Evolutionary conservation across 306 rosid species (phyloP).

Genomic region (Trifolium dubium): DNA sequence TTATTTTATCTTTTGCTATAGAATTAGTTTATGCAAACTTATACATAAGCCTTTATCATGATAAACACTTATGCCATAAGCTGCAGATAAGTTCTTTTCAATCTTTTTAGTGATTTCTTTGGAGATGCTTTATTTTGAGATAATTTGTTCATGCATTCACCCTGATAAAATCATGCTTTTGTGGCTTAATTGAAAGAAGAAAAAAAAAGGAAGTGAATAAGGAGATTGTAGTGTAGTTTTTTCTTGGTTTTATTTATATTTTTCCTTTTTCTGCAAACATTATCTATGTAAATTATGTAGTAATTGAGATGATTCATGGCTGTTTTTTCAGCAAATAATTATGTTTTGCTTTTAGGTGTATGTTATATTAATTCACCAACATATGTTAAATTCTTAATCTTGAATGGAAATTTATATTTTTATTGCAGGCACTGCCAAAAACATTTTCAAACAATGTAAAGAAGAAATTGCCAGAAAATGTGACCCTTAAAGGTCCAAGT

Average conservation of each 20-base stretch:
- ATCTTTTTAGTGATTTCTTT: too few species aligned
- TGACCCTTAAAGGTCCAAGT: slow-evolving; percentile 65
- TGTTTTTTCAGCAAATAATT: slow-evolving; percentile 1
- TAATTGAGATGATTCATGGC: neutral
- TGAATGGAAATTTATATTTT: slow-evolving; percentile 7
- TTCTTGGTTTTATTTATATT: neutral
- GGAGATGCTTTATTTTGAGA: neutral
- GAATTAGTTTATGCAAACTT: too few species aligned
- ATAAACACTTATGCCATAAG: too few species aligned
- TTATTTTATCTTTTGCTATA: too few species aligned
- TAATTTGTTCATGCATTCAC: slow-evolving; percentile 8
- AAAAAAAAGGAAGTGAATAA: neutral
- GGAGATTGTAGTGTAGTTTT: slow-evolving; percentile 22
- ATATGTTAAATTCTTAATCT: neutral
- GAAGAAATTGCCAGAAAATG: slow-evolving; percentile 62
- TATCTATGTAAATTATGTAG: neutral
- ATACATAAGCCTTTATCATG: too few species aligned
- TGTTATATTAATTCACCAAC: neutral
- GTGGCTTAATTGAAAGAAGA: neutral
- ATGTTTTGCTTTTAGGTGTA: neutral
- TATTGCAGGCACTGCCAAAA: slow-evolving; percentile 66
- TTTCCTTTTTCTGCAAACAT: slow-evolving; percentile 18
- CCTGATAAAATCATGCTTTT: neutral
- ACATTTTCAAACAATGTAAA: slow-evolving; percentile 54
- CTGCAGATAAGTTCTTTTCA: too few species aligned